phyloP scores from a whole-genome alignment of 257 asterid species.

The Verbascum thapsus region DNA sequence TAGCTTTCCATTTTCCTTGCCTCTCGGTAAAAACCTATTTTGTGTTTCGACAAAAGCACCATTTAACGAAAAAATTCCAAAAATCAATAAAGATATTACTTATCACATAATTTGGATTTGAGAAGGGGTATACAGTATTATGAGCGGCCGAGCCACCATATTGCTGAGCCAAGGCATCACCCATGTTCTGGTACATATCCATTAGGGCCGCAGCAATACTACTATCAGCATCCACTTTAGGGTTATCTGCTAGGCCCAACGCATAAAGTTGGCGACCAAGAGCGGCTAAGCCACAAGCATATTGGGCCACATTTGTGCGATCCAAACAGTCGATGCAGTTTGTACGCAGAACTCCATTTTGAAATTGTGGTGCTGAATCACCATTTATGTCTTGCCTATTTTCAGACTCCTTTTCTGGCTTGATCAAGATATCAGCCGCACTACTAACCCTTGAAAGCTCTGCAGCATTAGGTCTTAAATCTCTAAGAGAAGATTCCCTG shows the following conservation, averaged over 20 bases:
- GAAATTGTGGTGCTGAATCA: conserved; percentile 53
- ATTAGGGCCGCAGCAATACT: conserved; percentile 97
- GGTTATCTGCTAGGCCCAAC: conserved; percentile 80
- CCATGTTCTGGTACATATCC: conserved; percentile 99
- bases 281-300: conserved; percentile 97
- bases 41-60: conserved; percentile 31
- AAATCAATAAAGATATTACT: conserved; percentile 1
- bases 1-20: conserved; percentile 99
- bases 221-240: conserved; percentile 91
- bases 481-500: conserved; percentile 83
- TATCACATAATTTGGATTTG: conserved; percentile 17
- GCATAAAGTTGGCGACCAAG: conserved; percentile 95
- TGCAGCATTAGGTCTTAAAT: conserved; percentile 67
- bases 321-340: conserved; percentile 99
- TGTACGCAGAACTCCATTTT: conserved; percentile 98
- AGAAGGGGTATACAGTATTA: conserved; percentile 64
- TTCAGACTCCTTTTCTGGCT: conserved; percentile 67
- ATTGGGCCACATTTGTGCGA: conserved; percentile 96
- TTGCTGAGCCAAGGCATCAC: conserved; percentile 98
- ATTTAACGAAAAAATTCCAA: conserved; percentile 20
- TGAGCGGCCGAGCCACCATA: conserved; percentile 99
- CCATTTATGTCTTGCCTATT: conserved; percentile 41
- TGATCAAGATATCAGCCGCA: conserved; percentile 48
- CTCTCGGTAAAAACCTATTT: conserved; percentile 91
- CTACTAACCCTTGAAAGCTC: conserved; percentile 66